Evolutionary conservation across 768 basidiomycete species (phyloP).

Genomic region (Suillus decipiens): DNA sequence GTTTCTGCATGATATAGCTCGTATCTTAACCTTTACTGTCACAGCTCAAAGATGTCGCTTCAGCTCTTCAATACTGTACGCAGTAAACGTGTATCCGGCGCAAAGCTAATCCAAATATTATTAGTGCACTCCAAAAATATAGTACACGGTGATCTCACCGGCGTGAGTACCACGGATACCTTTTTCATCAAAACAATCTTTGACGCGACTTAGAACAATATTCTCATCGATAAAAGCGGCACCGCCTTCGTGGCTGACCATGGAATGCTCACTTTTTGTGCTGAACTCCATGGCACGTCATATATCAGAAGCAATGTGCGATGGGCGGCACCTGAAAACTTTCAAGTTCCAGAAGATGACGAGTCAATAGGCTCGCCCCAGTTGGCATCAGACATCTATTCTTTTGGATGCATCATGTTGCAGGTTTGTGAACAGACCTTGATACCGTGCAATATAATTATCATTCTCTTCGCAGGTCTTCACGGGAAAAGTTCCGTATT

Average conservation of each 20-base stretch:
- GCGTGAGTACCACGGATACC: slow-evolving; percentile 13
- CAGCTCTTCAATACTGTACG: slow-evolving; percentile 7
- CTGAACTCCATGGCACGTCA: slow-evolving; percentile 34
- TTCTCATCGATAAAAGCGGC: slow-evolving; percentile 2
- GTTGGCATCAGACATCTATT: slow-evolving; percentile 28
- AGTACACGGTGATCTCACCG: slow-evolving; percentile 38
- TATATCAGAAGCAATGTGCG: slow-evolving; percentile 16
- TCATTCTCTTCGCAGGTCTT: not conserved
- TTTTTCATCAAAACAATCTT: not conserved
- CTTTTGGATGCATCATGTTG: slow-evolving; percentile 38
- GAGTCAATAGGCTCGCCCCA: not conserved
- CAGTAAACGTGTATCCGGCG: not conserved
- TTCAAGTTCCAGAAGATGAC: slow-evolving; percentile 7
- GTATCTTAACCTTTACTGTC: not conserved
- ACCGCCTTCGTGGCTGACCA: slow-evolving; percentile 33
- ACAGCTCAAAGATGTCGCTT: slow-evolving; percentile 10
- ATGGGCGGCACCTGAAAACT: slow-evolving; percentile 14
- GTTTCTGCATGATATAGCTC: not conserved
- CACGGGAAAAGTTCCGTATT: slow-evolving; percentile 10
- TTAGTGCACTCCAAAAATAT: slow-evolving; percentile 13
- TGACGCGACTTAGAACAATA: slow-evolving; percentile 5
- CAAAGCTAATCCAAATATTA: not conserved
- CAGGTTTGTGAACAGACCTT: slow-evolving; percentile 32
- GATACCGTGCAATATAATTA: not conserved
- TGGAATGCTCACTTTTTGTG: slow-evolving; percentile 42